phyloP scores from a whole-genome alignment of 345 rosid species.

The Populus alba region DNA sequence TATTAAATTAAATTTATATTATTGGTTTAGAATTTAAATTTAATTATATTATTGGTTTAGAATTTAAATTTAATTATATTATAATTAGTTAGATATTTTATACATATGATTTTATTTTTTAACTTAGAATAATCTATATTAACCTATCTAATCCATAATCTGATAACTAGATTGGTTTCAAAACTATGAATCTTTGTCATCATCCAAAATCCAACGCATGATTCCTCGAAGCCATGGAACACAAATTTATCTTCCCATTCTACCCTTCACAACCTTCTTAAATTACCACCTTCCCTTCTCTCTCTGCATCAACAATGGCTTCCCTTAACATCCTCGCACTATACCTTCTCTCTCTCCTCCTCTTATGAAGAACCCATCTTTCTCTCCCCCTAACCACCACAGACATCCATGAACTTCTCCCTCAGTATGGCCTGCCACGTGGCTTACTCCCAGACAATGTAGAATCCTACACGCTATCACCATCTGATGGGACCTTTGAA shows the following conservation, averaged over 20 bases:
- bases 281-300: background rate
- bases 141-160: too few relatives aligned
- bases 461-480: conserved; percentile 46
- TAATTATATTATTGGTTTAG: too few relatives aligned
- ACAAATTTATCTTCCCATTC: background rate
- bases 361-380: conserved; percentile 25
- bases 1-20: too few relatives aligned
- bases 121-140: too few relatives aligned
- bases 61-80: too few relatives aligned
- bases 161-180: too few relatives aligned
- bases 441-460: conserved; percentile 63
- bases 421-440: conserved; percentile 57
- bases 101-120: too few relatives aligned
- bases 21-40: too few relatives aligned
- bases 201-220: background rate
- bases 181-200: background rate
- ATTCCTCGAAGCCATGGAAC: background rate
- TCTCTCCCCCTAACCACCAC: conserved; percentile 14
- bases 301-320: conserved; percentile 12
- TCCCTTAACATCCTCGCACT: background rate
- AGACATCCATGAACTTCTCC: conserved; percentile 73
- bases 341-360: conserved; percentile 19
- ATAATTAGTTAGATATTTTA: too few relatives aligned
- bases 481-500: conserved; percentile 47
- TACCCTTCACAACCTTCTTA: background rate